These are phyloP conservation scores for Oemleria cerasiformis DNA, from an alignment of 306 rosid genomes.

Conservation along the genomic window DNA sequence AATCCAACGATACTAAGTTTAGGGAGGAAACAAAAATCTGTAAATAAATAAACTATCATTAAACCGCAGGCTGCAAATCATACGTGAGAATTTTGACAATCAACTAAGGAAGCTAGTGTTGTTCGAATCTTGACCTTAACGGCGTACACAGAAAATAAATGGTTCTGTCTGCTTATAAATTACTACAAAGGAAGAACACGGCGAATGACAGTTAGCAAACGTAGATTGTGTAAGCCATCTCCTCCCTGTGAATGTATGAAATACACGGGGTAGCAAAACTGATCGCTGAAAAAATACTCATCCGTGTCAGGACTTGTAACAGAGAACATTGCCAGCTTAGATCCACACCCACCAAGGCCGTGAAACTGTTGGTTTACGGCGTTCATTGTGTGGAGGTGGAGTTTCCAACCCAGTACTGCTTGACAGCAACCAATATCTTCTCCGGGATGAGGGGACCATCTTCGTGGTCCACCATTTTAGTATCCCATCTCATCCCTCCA, in stretches of 20 bases:
- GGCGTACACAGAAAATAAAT: not conserved
- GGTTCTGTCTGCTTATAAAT: conserved; percentile 26
- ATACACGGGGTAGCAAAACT: conserved; percentile 31
- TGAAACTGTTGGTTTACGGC: conserved; percentile 15
- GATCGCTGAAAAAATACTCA: conserved; percentile 30
- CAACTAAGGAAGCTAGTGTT: not conserved
- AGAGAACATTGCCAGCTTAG: conserved; percentile 23
- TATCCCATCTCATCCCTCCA: conserved; percentile 91
- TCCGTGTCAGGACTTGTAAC: conserved; percentile 24
- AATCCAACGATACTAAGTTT: not conserved
- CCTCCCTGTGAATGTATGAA: conserved; percentile 16
- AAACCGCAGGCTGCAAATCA: not conserved
- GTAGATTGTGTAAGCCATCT: conserved; percentile 20
- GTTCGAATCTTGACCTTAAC: not conserved
- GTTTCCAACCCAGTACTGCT: conserved; percentile 95
- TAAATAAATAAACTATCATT: not conserved
- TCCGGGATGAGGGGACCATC: conserved; percentile 93
- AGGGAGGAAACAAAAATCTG: not conserved
- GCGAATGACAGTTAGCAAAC: conserved; percentile 18
- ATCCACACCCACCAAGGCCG: conserved; percentile 9
- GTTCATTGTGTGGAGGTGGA: conserved; percentile 49
- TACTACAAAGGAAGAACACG: conserved; percentile 21
- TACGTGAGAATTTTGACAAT: not conserved
- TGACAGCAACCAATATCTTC: conserved; percentile 85
- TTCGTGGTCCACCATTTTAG: conserved; percentile 92